These are phyloP conservation scores for Fusarium sp. DNA, from an alignment of 2,329 filamentous ascomycete genomes.

Conservation along the genomic window DNA sequence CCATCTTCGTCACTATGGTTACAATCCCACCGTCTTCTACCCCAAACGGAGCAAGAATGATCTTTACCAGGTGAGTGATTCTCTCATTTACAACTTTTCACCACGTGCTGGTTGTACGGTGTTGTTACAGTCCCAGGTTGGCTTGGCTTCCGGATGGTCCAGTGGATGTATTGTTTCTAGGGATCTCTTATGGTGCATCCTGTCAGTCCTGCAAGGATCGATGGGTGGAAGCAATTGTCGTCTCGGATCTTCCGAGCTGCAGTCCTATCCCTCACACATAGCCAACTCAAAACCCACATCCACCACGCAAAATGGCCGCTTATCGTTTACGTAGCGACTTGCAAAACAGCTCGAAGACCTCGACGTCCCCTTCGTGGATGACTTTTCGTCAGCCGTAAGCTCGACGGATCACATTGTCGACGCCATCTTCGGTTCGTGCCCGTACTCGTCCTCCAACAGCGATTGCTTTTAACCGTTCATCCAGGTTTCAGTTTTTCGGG, in stretches of 20 bases:
- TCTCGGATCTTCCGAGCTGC: conserved; percentile 9
- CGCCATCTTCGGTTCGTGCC: conserved; percentile 83
- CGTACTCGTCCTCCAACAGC: conserved; percentile 37
- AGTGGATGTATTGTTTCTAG: conserved; percentile 36
- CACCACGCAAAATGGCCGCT: conserved; percentile 38
- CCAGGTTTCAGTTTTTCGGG: conserved; percentile 91
- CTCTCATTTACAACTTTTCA: conserved; percentile 16
- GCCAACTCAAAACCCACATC: conserved; percentile 12
- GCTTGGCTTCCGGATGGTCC: conserved; percentile 15
- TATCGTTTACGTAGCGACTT: conserved; percentile 71
- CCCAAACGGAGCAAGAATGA: conserved; percentile 93
- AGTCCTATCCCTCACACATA: conserved; percentile 9
- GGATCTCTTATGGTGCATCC: conserved; percentile 30
- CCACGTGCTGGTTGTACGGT: not conserved
- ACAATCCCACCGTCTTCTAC: conserved; percentile 89
- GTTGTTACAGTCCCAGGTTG: not conserved
- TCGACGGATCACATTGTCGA: conserved; percentile 86
- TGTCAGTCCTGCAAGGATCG: conserved; percentile 26
- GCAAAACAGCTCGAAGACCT: conserved; percentile 87
- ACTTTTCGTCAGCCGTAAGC: conserved; percentile 76
- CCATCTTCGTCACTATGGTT: conserved; percentile 92
- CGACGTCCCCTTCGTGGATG: conserved; percentile 83
- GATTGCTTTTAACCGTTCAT: conserved; percentile 22
- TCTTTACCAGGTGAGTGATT: conserved; percentile 77
- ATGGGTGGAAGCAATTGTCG: conserved; percentile 16